Evolutionary conservation across 805 yeast species (phyloP).

Genomic region (Starmerella ratchasimensis): DNA sequence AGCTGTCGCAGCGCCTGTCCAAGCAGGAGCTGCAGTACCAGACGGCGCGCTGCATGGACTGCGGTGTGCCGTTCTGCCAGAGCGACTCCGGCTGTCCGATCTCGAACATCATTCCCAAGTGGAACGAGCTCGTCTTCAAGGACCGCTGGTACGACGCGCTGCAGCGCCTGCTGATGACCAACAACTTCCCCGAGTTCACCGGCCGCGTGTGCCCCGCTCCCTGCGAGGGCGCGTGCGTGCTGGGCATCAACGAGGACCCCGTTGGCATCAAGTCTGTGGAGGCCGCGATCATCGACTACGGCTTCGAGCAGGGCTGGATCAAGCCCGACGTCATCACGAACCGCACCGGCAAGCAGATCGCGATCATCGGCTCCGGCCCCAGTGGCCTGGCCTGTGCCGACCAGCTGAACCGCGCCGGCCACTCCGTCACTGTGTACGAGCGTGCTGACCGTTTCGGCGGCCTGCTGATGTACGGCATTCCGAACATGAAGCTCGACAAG

Average conservation of each 20-base stretch:
- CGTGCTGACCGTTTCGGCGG: slow-evolving; percentile 96
- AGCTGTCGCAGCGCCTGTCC: slow-evolving; percentile 64
- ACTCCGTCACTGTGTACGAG: slow-evolving; percentile 79
- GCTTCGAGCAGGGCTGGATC: slow-evolving; percentile 94
- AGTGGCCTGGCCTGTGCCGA: slow-evolving; percentile 95
- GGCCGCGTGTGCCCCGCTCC: slow-evolving; percentile 99
- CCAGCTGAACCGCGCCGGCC: slow-evolving; percentile 94
- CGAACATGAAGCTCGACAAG: slow-evolving; percentile 96
- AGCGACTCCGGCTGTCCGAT: slow-evolving; percentile 97
- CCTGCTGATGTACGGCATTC: slow-evolving; percentile 95
- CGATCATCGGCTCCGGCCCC: slow-evolving; percentile 92
- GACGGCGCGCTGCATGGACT: slow-evolving; percentile 98
- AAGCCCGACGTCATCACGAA: slow-evolving; percentile 61
- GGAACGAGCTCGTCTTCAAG: slow-evolving; percentile 92
- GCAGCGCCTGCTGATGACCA: slow-evolving; percentile 83
- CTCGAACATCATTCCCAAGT: slow-evolving; percentile 91
- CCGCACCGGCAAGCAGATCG: slow-evolving; percentile 77
- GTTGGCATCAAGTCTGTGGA: slow-evolving; percentile 95
- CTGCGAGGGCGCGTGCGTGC: slow-evolving; percentile 91
- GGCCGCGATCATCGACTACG: slow-evolving; percentile 91
- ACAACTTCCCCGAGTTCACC: slow-evolving; percentile 97
- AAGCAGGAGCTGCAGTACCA: slow-evolving; percentile 79
- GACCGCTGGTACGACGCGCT: slow-evolving; percentile 91
- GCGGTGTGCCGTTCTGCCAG: slow-evolving; percentile 98
- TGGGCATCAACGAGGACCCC: slow-evolving; percentile 86